Evolutionary conservation across 257 asterid genomes (phyloP), one percentile per base, ranked within the genome.

Genomic region (Petunia secreta): DNA sequence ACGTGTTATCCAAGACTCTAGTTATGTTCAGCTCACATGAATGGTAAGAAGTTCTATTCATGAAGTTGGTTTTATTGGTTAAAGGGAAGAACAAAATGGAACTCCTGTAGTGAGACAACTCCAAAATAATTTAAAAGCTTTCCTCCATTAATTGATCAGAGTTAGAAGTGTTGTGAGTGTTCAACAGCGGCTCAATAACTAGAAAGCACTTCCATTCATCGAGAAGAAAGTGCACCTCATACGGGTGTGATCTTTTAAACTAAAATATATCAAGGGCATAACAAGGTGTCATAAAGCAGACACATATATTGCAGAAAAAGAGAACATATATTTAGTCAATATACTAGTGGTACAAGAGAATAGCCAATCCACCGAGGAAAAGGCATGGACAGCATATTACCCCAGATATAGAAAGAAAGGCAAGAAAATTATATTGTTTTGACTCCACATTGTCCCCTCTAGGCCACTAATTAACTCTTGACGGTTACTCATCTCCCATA

Each of bases 401-500:
- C 77, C 9, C 43, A 10, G 13, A 78, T 50, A 78, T 78, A 63
- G 37, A 54, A 25, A 46, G 34, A 13, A 15, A 46, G 74, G 46
- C 43, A 78, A 60, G 81, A 78, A 77, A 76, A 46, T 60, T 78
- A 66, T 36, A 41, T 44, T 62, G 68, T 36, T 50, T 62, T 63
- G 81, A 78, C 36, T 78, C 75, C 75, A 25, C 15, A 43, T 77
- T 65, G 36, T 44, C 75, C 62, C 53, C 80, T 39, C 40, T 38
- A 25, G 25, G 25, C 25, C 25, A 25, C 25, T 25, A 55, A 76
- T 76, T 10, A 62, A 78, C 60, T 60, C 68, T 25, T 48, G 34
- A 65, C 48, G 62, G 48, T 87, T 85, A 95, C 86, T 96, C 99
- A 66, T 96, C 99, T 75, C 87, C 97, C 99, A 96, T 82, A 71